Base-by-base conservation (phyloP, 352 stramenopile species). In the Pythium monospermum region DNA sequence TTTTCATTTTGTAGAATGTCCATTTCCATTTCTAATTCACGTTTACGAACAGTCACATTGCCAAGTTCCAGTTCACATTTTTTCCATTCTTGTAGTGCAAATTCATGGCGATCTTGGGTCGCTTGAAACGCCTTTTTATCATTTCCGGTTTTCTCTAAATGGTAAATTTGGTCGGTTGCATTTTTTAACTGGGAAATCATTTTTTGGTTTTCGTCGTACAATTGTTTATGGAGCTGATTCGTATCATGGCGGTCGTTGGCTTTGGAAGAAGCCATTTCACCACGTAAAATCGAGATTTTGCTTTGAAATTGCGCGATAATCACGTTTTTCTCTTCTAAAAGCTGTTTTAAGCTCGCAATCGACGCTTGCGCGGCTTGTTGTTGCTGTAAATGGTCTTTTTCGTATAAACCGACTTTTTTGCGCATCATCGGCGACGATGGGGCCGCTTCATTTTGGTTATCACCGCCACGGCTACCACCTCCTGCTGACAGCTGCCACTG, bases 271-370 rank as follows among this genome's bases (percentile, higher is more conserved):
- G 68, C 71, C 26, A 67, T 64, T 13, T 83, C 78, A 1, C 58
- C 63, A 5, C 76, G 78, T 21, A 87, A 36, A 21, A 56, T 47
- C 6, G 64, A 57, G 35, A 89, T 40, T 27, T 91, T 81, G 16
- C 57, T 59, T 49, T 89, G 69, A 38, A 85, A 87, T 44, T 85
- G 69, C 13, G 67, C 63, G 4, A 91, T 71, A 25, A 83, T 43
- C 12, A 37, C 50, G 46, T 91, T 94, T 49, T 94, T 94, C 49
- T 91, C 83, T 21, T 75, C 63, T 25, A 91, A 66, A 21, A 91
- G 68, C 26, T 75, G 69, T 53, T 90, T 94, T n/a, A 94, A 58
- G 54, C 78, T 91, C 5, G 83, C 74, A 25, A 94, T 85, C 23
- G 80, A 89, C 37, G 65, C 79, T 46, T 91, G 78, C 8, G 78